Base-by-base conservation (phyloP, 495 filamentous ascomycete species). In the Evansstolkia leycettana region DNA sequence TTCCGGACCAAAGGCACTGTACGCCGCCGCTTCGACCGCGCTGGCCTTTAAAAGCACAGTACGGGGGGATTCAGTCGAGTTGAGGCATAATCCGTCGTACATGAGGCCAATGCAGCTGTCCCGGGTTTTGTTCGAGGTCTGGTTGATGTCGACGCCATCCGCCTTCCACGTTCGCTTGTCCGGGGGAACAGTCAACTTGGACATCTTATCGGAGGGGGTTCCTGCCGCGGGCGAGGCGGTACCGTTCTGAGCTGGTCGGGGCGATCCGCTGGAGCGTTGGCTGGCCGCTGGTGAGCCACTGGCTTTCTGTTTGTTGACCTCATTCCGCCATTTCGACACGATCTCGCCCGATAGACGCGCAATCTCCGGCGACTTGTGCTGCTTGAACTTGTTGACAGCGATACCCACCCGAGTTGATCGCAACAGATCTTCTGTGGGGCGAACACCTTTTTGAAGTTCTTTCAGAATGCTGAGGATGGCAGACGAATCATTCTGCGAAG, bases 381-480 rank as follows among this genome's bases (percentile, higher is more conserved):
- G 64, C 48, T 87, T 80, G 38, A 86, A 70, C 48, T 80, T 84
- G 56, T 89, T 87, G 41, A 96, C 82, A 2, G 82, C 71, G 45
- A 94, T 78, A 42, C 90, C 90, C 31, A 93, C 85, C 43, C 80
- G 85, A 14, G 89, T 96, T n/a, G 79, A 76, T 59, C 87, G 58
- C 18, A 67, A 67, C 33, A 94, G 70, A 33, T 93, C 84, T 58
- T 98, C 92, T 10, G 83, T 85, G n/a, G 87, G 77, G 17, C 68
- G 68, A 11, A 89, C 73, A 6, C 79, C 82, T 40, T 73, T 75
- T 59, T 84, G 81, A 26, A 98, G 67, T 6, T 78, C 73, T 45
- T 80, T 77, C 24, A 98, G 64, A 20, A 96, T 67, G 15, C 61
- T 55, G 18, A 87, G 54, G 34, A 94, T 66, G 6, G 72, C 46